Evolutionary conservation across 352 stramenopile genomes (phyloP).

Genomic region (Globisporangium cystogenes): DNA sequence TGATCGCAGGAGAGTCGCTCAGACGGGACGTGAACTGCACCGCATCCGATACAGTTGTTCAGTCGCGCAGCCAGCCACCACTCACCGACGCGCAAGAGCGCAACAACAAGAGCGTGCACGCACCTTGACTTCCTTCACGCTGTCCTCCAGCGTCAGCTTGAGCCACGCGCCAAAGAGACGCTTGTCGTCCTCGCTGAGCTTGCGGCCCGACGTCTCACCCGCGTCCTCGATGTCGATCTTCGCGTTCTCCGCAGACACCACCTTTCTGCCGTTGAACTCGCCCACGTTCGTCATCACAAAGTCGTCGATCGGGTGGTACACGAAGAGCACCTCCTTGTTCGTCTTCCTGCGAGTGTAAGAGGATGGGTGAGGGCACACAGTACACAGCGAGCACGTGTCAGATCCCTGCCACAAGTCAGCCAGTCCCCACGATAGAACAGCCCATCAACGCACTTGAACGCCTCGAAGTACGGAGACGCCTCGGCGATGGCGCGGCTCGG

Average conservation of each 20-base stretch:
- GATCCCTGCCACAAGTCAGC: not conserved
- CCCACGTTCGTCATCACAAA: slow-evolving; percentile 99
- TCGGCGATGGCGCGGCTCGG: slow-evolving; percentile 94
- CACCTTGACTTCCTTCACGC: slow-evolving; percentile 85
- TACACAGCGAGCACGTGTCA: not conserved
- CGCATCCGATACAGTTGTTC: not conserved
- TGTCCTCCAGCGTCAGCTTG: slow-evolving; percentile 88
- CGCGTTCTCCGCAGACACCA: slow-evolving; percentile 95
- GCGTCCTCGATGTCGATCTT: slow-evolving; percentile 90
- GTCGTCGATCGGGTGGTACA: slow-evolving; percentile 99
- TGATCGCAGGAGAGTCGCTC: slow-evolving; percentile 96
- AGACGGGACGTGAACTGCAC: slow-evolving; percentile 86
- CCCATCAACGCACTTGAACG: slow-evolving; percentile 91
- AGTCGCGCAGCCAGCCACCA: not conserved
- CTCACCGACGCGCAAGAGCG: not conserved
- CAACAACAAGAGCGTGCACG: not conserved
- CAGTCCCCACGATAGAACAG: not conserved
- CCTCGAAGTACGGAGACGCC: slow-evolving; percentile 98
- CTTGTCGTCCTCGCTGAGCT: slow-evolving; percentile 86
- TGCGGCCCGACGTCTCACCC: slow-evolving; percentile 39
- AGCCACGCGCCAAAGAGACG: slow-evolving; percentile 92
- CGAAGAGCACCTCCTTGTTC: slow-evolving; percentile 96
- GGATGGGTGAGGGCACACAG: not conserved
- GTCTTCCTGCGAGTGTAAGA: slow-evolving; percentile 42
- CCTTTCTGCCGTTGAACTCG: slow-evolving; percentile 94